Evolutionary conservation across 2,329 filamentous ascomycete genomes (phyloP), one percentile per base, ranked within the genome.

Genomic region (Aspergillus arachidicola): DNA sequence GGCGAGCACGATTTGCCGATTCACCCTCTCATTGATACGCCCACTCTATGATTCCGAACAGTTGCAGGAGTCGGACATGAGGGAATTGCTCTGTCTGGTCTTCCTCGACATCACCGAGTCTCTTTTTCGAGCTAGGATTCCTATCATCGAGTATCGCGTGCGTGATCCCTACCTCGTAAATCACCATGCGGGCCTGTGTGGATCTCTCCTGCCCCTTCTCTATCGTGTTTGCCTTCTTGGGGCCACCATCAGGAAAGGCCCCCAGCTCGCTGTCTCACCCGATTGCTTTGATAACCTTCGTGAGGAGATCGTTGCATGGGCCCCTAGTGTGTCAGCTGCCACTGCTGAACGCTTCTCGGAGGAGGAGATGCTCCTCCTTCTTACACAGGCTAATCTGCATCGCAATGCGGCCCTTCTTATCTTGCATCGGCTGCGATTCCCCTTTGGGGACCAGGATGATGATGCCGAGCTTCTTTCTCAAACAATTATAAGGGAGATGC

Each of bases 111-210:
- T 43, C 14, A 36, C 57, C 6, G 43, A 58, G n/a, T 58, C 43
- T 21, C 45, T 58, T 1, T 58, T 58, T 23, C 10, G 57, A 6
- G 57, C 57, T 6, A 41, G 41, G 12, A 21, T 58, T 11, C 57
- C 57, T 1, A 30, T 58, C 4, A 58, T 58, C n/a, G 30, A 58
- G 30, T 58, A 58, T 38, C 57, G 48, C 2, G 43, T 58, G 10
- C 57, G 30, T 23, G 57, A 58, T 32, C 30, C 57, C 0, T 41
- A 58, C 21, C n/a, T 50, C 3, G 45, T 58, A 9, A 43, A 58
- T 4, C 57, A 41, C 19, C 57, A 58, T 50, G 57, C 57, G 10
- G 57, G 57, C 34, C 57, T 58, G 6, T 58, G 57, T n/a, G 57
- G 57, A 36, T 28, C 57, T 3, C 43, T 51, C 19, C 57, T 58